A percentile compares a stretch with the other conserved stretches of the same genome.
phyloP scores from a whole-genome alignment of 805 yeast genomes.

The Cyberlindnera suaveolens region DNA sequence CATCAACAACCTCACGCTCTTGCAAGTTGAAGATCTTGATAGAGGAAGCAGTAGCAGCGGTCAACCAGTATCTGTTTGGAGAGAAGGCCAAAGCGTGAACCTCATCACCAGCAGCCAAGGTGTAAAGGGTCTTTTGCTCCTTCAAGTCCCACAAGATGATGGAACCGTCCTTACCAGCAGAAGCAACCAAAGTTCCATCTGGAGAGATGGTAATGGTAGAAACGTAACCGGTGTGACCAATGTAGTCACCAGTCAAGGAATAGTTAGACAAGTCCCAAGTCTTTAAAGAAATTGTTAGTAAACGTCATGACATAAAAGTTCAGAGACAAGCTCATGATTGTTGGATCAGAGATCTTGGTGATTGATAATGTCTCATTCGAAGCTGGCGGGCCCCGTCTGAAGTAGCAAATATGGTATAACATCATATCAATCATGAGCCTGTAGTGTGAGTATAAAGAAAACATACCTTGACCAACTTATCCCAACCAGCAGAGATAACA shows the following conservation, averaged over 20 bases:
- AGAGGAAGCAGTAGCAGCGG: slow-evolving; percentile 98
- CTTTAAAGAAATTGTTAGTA: slow-evolving; percentile 53
- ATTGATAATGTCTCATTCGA: slow-evolving; percentile 92
- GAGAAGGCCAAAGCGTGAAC: slow-evolving; percentile 98
- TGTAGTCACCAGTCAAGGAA: slow-evolving; percentile 88
- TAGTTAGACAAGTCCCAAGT: slow-evolving; percentile 89
- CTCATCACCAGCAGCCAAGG: slow-evolving; percentile 92
- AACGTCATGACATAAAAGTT: slow-evolving; percentile 2
- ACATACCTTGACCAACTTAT: slow-evolving; percentile 98
- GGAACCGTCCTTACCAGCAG: slow-evolving; percentile 99
- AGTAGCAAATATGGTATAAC: slow-evolving; percentile 94
- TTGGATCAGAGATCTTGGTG: slow-evolving; percentile 98
- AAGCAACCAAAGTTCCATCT: slow-evolving; percentile 98
- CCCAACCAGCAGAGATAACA: slow-evolving; percentile 98
- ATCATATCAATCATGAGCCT: slow-evolving; percentile 47
- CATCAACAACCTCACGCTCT: slow-evolving; percentile 90
- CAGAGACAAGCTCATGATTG: neutral
- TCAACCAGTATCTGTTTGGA: slow-evolving; percentile 99
- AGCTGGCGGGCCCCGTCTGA: slow-evolving; percentile 69
- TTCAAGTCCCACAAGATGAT: slow-evolving; percentile 97
- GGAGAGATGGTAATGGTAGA: slow-evolving; percentile 97
- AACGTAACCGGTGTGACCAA: slow-evolving; percentile 99
- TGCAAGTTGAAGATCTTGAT: slow-evolving; percentile 98
- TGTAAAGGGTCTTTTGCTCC: slow-evolving; percentile 81
- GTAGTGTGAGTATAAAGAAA: slow-evolving; percentile 8